phyloP scores from a whole-genome alignment of 108 stramenopile species.

The Skeletonema grethae region DNA sequence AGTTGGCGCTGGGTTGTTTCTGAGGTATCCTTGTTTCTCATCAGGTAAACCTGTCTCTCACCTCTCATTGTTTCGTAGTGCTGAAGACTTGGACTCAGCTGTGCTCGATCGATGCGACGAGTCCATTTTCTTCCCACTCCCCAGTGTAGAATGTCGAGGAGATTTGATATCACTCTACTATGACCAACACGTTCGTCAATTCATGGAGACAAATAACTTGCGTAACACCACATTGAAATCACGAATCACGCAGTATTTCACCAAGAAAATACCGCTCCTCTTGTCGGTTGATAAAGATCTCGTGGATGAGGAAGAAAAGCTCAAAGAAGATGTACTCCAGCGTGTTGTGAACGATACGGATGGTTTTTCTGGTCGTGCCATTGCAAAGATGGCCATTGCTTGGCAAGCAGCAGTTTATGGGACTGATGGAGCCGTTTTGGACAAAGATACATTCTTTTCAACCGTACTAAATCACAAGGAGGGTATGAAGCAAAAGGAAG shows the following conservation, averaged over 20 bases:
- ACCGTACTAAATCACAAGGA: background rate
- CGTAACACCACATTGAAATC: conserved; percentile 13
- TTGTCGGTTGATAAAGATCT: conserved; percentile 48
- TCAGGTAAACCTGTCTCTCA: conserved; percentile 3
- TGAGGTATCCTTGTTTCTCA: background rate
- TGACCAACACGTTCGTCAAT: conserved; percentile 45
- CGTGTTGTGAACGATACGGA: conserved; percentile 36
- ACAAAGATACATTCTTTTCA: conserved; percentile 12
- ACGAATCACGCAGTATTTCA: conserved; percentile 19
- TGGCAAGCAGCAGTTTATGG: conserved; percentile 62
- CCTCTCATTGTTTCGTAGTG: conserved; percentile 2
- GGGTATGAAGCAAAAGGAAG: background rate
- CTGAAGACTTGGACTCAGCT: conserved; percentile 82
- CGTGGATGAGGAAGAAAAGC: conserved; percentile 33
- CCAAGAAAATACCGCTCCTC: conserved; percentile 21
- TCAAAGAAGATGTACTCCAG: conserved; percentile 12
- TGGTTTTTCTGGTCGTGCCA: conserved; percentile 73
- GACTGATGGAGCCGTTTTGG: conserved; percentile 30
- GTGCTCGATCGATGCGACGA: conserved; percentile 85
- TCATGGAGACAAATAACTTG: conserved; percentile 47
- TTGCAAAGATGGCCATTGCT: conserved; percentile 69
- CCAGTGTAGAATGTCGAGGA: conserved; percentile 52
- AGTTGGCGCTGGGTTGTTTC: background rate
- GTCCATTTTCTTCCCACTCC: conserved; percentile 66
- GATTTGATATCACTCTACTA: conserved; percentile 65